Evolutionary conservation across 495 filamentous ascomycete genomes (phyloP), one percentile per base, ranked within the genome.

Genomic region (Glarea lozoyensis): DNA sequence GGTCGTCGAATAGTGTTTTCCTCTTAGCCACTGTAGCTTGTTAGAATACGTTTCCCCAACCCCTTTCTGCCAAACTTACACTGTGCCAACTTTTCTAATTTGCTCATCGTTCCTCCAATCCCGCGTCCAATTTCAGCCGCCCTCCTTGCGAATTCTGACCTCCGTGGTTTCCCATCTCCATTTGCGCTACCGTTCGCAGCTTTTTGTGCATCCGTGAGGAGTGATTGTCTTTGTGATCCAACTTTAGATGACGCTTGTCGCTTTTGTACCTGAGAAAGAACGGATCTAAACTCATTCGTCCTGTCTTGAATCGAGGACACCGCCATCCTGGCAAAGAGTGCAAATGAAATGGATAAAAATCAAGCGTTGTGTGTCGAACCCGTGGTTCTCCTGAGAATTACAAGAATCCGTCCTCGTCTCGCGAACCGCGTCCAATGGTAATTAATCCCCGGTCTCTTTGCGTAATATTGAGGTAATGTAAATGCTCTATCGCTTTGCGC

Each of bases 1-100:
- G 76, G 66, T 98, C 92, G 60, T 98, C 92, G 58, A 98, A 97
- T 16, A 98, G 77, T 1, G 93, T 93, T 67, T 96, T 94, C 50
- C 94, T 81, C 60, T 90, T 92, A 40, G 92, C 92, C 60, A 98
- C 82, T 87, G 54, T 40, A 31, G 31, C 31, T 17, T 13, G 34
- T 56, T 42, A 56, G 42, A 25, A 40, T 34, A 0, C 11, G 23
- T 18, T 6, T 3, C 11, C 6, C 20, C 17, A 6, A 20, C 18
- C 17, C 11, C 10, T 7, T 37, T 10, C 46, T 27, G 2, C 15
- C 11, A 40, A 27, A 16, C 79, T 59, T 67, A 86, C 83, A 66
- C 60, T 94, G 86, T 36, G 92, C 88, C 49, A 98, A 66, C 56
- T 90, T 82, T 60, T 94, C 84, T 53, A 98, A 64, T 63, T 97